Percentiles rank a stretch among this genome's conserved stretches.
Conservation (phyloP, 179 eudicot genomes). For the Camellia oleifera region DNA sequence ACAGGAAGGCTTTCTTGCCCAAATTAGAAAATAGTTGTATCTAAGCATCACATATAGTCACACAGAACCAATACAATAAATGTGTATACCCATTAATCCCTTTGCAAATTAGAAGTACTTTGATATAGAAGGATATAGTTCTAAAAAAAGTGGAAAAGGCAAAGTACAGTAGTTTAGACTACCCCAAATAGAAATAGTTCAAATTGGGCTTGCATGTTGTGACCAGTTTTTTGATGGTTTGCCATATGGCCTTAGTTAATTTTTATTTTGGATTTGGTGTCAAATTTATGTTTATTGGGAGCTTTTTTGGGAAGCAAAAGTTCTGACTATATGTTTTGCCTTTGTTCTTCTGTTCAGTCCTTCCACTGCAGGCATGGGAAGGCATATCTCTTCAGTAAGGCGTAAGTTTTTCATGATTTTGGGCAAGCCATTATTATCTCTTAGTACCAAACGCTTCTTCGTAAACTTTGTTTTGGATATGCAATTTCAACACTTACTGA, state of each 20-base stretch:
- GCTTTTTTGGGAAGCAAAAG: slow-evolving; percentile 6
- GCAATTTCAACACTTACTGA: slow-evolving; percentile 7
- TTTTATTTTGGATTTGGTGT: slow-evolving; percentile 1
- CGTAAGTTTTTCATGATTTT: slow-evolving; percentile 72
- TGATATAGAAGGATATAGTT: background rate
- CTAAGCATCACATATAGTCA: background rate
- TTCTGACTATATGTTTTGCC: slow-evolving; percentile 21
- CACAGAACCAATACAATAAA: background rate
- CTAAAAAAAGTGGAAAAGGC: background rate
- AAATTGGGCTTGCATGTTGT: background rate
- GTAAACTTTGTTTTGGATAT: background rate
- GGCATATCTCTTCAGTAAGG: slow-evolving; percentile 95
- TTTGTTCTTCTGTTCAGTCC: slow-evolving; percentile 56
- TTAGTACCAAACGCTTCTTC: slow-evolving; percentile 11
- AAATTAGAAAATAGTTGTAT: slow-evolving; percentile 2
- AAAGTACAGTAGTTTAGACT: background rate
- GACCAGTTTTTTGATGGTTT: background rate
- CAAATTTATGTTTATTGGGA: slow-evolving; percentile 2
- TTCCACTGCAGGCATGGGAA: slow-evolving; percentile 90
- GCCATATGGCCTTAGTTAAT: background rate
- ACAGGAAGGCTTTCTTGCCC: background rate
- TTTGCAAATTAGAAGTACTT: background rate
- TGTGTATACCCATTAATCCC: no score
- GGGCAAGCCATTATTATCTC: slow-evolving; percentile 14
- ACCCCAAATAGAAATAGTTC: background rate